Evolutionary conservation across 352 stramenopile species (phyloP).

Genomic region (Plasmopara muralis): DNA sequence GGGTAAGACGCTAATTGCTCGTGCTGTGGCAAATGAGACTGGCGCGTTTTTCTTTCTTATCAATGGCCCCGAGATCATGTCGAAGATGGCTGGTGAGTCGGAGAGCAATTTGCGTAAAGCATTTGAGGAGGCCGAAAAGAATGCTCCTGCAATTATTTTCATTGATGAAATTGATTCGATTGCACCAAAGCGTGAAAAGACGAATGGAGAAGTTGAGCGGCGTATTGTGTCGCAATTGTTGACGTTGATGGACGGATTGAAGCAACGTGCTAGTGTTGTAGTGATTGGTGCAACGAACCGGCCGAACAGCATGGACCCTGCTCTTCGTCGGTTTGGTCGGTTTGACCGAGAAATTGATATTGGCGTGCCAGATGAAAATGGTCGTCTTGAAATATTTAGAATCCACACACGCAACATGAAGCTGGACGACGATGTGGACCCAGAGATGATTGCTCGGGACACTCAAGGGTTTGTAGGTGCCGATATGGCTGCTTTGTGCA

Average conservation of each 20-base stretch:
- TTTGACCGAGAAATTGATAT: slow-evolving; percentile 99
- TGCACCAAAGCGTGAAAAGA: slow-evolving; percentile 98
- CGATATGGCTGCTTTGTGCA: slow-evolving; percentile 99
- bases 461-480: slow-evolving; percentile 99
- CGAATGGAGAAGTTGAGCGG: slow-evolving; percentile 98
- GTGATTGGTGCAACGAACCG: slow-evolving; percentile 99
- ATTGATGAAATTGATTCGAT: slow-evolving; percentile 99
- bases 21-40: slow-evolving; percentile 98
- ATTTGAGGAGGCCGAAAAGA: slow-evolving; percentile 99
- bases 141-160: slow-evolving; percentile 99
- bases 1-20: slow-evolving; percentile 99
- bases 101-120: slow-evolving; percentile 93
- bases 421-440: slow-evolving; percentile 98
- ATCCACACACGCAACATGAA: slow-evolving; percentile 99
- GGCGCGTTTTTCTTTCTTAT: slow-evolving; percentile 99
- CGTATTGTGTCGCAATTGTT: slow-evolving; percentile 98
- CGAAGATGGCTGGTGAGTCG: slow-evolving; percentile 93
- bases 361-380: slow-evolving; percentile 98
- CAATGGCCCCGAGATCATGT: slow-evolving; percentile 99
- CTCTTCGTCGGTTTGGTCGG: slow-evolving; percentile 96
- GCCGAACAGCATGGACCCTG: slow-evolving; percentile 98
- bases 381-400: slow-evolving; percentile 97
- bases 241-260: slow-evolving; percentile 98
- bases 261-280: slow-evolving; percentile 91
- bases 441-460: slow-evolving; percentile 95